Evolutionary conservation across 75 land plant genomes (phyloP).

Genomic region (Ceratopteris richardii): DNA sequence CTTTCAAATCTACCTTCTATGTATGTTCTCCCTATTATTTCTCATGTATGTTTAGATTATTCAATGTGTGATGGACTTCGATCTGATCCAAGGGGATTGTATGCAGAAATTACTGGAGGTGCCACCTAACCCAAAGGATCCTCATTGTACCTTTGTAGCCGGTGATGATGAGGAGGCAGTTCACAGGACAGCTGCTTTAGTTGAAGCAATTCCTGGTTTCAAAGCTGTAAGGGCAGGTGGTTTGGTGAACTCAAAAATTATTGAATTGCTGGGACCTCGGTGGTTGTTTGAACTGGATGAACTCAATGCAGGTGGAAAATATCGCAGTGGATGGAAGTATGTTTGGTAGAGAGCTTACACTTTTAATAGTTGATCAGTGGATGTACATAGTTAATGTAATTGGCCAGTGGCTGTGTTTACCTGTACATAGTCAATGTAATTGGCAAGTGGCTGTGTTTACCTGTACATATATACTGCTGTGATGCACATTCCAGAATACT

Average conservation of each 20-base stretch:
- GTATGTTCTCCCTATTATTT: neutral
- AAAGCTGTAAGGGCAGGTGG: neutral
- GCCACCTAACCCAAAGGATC: neutral
- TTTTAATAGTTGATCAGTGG: no score
- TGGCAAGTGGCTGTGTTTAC: no score
- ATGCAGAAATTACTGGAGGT: neutral
- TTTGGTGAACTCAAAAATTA: neutral
- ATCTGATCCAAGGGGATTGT: neutral
- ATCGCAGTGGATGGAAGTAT: neutral
- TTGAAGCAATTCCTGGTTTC: neutral
- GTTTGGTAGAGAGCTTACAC: no score
- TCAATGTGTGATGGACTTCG: neutral
- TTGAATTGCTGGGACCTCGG: neutral
- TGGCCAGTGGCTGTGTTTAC: no score
- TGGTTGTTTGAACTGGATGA: neutral
- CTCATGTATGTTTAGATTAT: neutral
- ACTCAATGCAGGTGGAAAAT: neutral
- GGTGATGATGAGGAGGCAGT: constrained; percentile 1
- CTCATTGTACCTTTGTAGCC: neutral
- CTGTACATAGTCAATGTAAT: no score
- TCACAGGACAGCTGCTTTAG: neutral
- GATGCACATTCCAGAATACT: no score
- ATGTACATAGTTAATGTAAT: no score
- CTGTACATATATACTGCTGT: no score
- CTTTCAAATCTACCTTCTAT: neutral